Base-by-base conservation (phyloP, 768 basidiomycete species). In the Podaxis sp. region DNA sequence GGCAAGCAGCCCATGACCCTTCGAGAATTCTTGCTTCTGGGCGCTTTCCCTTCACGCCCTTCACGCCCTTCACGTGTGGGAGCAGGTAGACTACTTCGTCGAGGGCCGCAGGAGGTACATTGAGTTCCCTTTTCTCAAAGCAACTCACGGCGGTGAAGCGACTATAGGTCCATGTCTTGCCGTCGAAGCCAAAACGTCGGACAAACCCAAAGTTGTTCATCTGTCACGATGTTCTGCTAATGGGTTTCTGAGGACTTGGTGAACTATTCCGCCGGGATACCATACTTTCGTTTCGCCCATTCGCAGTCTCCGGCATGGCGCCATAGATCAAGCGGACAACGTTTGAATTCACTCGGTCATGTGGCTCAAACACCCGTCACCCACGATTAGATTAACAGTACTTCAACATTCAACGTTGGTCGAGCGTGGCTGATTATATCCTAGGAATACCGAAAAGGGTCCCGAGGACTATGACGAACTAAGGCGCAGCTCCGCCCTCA, bases 401-500 rank as follows among this genome's bases (percentile, higher is more conserved):
- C 26, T 51, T 51, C 49, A 51, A 11, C 49, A 26, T 51, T 13
- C 49, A 51, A 28, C 24, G 26, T 15, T 51, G 22, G 49, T 51
- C 9, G 19, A 12, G 13, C 22, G 13, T 28, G 49, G 49, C 13
- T 60, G 24, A 39, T 39, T 51, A 60, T 36, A 52, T 48, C 61
- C 61, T 62, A 55, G 61, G 61, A 62, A 56, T 30, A 42, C 12
- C 7, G 30, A 36, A 30, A 54, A 62, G 61, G 61, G 61, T 62
- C 61, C 61, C 61, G 61, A 62, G 61, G 61, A 62, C 30, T 28
- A 55, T 60, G 53, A 62, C 33, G 53, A 28, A 39, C 22, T 12
- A 59, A 51, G 33, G 33, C 49, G 19, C 39, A 51, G 48, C 24
- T 59, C 58, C 52, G 52, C 53, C 53, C 44, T 49, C 61, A 56